These are phyloP conservation scores for Cystofilobasidium macerans DNA, from an alignment of 768 basidiomycete species.

Conservation along the genomic window DNA sequence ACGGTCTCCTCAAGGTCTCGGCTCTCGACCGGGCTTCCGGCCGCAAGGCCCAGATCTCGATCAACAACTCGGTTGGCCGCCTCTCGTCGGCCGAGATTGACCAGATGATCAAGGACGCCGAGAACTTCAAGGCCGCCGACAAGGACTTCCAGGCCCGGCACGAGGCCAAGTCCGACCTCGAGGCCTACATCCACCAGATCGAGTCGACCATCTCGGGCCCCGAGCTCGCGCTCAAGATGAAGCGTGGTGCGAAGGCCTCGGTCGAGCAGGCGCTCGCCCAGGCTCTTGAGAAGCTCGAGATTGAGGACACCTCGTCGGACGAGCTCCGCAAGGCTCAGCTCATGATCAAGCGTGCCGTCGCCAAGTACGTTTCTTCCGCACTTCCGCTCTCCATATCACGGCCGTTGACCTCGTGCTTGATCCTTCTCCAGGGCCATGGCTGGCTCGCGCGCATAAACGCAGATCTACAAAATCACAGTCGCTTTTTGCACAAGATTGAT, in stretches of 20 bases:
- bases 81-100: constrained; percentile 95
- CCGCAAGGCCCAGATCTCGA: constrained; percentile 89
- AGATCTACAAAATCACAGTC: too few species aligned
- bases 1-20: constrained; percentile 97
- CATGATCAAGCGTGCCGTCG: constrained; percentile 87
- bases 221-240: constrained; percentile 96
- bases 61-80: constrained; percentile 73
- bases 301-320: constrained; percentile 84
- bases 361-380: constrained; percentile 50
- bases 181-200: constrained; percentile 94
- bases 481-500: too few species aligned
- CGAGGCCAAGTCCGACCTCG: constrained; percentile 95
- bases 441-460: too few species aligned
- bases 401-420: neutral
- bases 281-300: constrained; percentile 95
- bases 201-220: constrained; percentile 92
- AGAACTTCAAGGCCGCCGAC: constrained; percentile 90
- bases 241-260: constrained; percentile 86
- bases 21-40: constrained; percentile 97
- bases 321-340: constrained; percentile 94
- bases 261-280: constrained; percentile 97
- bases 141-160: constrained; percentile 97
- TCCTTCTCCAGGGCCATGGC: too few species aligned
- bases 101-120: constrained; percentile 99
- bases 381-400: neutral